A percentile compares a stretch with the other conserved stretches of the same genome.
phyloP scores from a whole-genome alignment of 306 rosid species.

The Inga laurina region DNA sequence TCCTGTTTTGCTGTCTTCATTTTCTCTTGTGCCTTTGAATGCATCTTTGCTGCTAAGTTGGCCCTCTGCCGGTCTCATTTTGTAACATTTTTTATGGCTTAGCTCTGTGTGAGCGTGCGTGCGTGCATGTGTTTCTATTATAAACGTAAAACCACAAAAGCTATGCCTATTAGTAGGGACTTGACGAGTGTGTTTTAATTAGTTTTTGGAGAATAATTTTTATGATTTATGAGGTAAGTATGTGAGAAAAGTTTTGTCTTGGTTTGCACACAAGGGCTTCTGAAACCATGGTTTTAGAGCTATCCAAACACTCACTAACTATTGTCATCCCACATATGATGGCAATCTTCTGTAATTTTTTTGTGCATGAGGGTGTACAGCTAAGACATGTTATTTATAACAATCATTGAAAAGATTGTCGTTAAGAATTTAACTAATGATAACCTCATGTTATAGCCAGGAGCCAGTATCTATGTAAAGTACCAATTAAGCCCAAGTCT shows the following conservation, averaged over 20 bases:
- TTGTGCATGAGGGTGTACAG: background rate
- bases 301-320: background rate
- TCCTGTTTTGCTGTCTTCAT: background rate
- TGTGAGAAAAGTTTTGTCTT: too few relatives aligned
- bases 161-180: background rate
- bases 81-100: background rate
- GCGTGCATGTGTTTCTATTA: too few relatives aligned
- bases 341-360: background rate
- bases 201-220: too few relatives aligned
- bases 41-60: conserved; percentile 10
- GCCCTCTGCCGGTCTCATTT: background rate
- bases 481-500: background rate
- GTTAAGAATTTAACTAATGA: background rate
- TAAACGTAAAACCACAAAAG: background rate
- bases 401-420: background rate
- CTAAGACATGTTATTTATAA: background rate
- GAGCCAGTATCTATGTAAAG: too few relatives aligned
- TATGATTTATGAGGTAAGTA: too few relatives aligned
- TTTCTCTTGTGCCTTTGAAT: conserved; percentile 1
- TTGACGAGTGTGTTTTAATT: background rate
- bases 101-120: background rate
- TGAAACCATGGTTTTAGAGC: too few relatives aligned
- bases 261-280: too few relatives aligned
- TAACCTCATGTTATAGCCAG: background rate
- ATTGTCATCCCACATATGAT: background rate